phyloP scores from a whole-genome alignment of 2,329 filamentous ascomycete species.

The Fusarium xylarioides region DNA sequence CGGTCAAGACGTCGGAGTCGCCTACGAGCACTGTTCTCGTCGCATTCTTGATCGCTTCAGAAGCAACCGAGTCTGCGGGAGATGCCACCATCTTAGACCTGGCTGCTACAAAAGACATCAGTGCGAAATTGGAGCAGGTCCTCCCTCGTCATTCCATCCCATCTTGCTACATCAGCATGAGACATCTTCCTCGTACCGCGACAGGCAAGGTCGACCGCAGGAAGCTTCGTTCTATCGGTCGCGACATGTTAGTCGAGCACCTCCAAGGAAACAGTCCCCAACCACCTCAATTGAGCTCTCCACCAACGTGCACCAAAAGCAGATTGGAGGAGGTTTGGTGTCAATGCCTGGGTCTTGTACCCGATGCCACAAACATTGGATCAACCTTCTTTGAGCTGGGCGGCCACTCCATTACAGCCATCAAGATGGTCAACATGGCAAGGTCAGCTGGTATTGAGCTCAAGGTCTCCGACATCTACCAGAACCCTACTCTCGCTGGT shows the following conservation, averaged over 20 bases:
- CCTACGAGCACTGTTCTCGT: not conserved
- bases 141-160: not conserved
- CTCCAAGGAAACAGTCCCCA: fast-evolving
- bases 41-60: not conserved
- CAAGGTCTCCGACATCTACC: constrained; percentile 2
- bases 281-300: too few relatives aligned
- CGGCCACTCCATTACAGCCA: constrained; percentile 3
- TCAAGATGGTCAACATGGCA: constrained; percentile 16
- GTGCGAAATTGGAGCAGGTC: not conserved
- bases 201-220: not conserved
- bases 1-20: not conserved
- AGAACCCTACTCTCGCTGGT: not conserved
- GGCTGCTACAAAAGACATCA: not conserved
- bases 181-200: not conserved
- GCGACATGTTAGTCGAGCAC: fast-evolving
- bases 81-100: not conserved
- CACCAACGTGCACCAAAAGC: fast-evolving
- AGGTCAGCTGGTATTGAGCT: not conserved
- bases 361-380: not conserved
- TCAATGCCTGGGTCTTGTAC: not conserved
- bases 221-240: not conserved
- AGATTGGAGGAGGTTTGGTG: not conserved
- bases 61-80: fast-evolving
- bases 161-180: not conserved
- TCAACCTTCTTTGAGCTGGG: constrained; percentile 6